Conservation (phyloP, 345 rosid species). For the Salix purpurea region DNA sequence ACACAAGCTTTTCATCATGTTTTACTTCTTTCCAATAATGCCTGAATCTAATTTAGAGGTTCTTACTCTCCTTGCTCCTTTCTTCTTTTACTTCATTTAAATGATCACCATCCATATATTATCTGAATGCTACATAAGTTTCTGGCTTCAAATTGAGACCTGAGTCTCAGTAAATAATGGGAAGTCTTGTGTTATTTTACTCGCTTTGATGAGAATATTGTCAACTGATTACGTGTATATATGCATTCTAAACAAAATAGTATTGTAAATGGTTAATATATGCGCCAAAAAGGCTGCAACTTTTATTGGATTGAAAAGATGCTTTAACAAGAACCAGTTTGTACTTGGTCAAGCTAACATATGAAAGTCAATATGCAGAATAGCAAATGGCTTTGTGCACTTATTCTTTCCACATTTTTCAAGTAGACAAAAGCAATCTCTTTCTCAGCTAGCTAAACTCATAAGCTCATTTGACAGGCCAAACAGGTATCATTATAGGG, state of each 20-base stretch:
- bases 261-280: background rate
- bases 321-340: too few species aligned
- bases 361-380: too few species aligned
- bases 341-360: too few species aligned
- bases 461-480: too few species aligned
- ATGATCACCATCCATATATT: background rate
- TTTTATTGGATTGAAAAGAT: too few species aligned
- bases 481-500: too few species aligned
- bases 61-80: background rate
- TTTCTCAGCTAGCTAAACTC: too few species aligned
- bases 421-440: too few species aligned
- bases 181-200: background rate
- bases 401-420: too few species aligned
- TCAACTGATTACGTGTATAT: background rate
- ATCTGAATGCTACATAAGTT: background rate
- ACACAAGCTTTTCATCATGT: background rate
- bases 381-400: too few species aligned
- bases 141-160: background rate
- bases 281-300: background rate
- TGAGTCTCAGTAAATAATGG: background rate
- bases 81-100: background rate
- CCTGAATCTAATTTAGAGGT: background rate
- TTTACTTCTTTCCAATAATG: background rate
- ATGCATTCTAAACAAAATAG: background rate
- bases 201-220: background rate